Evolutionary conservation across 106 monocot species (phyloP).

Genomic region (Dioscorea alata): DNA sequence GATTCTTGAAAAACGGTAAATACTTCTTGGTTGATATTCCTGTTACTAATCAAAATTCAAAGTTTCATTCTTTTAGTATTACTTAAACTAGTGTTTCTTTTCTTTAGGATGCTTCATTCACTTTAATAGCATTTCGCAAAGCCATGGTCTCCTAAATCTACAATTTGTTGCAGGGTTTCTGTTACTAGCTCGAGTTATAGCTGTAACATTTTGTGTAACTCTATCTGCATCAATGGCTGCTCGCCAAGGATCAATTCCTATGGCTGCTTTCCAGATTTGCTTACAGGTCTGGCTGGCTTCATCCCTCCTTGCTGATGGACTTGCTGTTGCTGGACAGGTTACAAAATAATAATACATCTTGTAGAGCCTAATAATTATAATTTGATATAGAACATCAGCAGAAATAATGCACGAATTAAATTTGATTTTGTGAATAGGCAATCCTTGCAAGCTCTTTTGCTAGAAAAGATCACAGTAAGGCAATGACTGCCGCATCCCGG

Average conservation of each 20-base stretch:
- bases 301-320: conserved; percentile 74
- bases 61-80: too few relatives aligned
- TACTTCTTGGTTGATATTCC: not conserved
- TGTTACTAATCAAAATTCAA: too few relatives aligned
- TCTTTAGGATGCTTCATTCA: too few relatives aligned
- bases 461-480: conserved; percentile 33
- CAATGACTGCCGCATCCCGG: conserved; percentile 49
- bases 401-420: too few relatives aligned
- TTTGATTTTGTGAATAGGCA: conserved; percentile 20
- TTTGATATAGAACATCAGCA: too few relatives aligned
- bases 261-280: conserved; percentile 82
- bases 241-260: conserved; percentile 50
- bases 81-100: too few relatives aligned
- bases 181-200: conserved; percentile 58
- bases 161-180: conserved; percentile 46
- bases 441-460: conserved; percentile 69
- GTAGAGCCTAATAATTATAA: too few relatives aligned
- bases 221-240: conserved; percentile 74
- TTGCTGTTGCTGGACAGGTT: conserved; percentile 79
- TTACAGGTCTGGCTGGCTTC: conserved; percentile 71
- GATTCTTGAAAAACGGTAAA: conserved; percentile 68
- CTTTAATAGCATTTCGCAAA: too few relatives aligned
- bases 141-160: too few relatives aligned
- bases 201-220: conserved; percentile 72
- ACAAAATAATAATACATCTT: not conserved